A percentile compares a stretch with the other conserved stretches of the same genome.
Conservation (phyloP, 108 stramenopile species). For the Skeletonema marinoi region DNA sequence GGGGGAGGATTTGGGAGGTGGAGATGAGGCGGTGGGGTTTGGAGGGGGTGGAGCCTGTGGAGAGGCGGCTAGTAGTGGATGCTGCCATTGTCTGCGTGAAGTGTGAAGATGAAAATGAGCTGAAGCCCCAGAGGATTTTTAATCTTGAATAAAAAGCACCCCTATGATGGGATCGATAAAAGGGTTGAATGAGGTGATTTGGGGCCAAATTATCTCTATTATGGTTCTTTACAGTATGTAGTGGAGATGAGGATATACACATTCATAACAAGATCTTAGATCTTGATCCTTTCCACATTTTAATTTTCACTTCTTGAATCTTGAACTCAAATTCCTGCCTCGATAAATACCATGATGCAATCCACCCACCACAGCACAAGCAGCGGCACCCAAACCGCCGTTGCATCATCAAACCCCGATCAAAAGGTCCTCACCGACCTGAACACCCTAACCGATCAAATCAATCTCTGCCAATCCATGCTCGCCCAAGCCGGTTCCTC, state of each 20-base stretch:
- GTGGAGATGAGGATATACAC: too few relatives aligned
- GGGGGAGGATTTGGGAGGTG: conserved; percentile 49
- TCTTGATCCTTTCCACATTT: too few relatives aligned
- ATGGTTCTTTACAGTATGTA: too few relatives aligned
- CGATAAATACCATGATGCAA: conserved; percentile 22
- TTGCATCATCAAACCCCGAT: conserved; percentile 37
- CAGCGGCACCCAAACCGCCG: conserved; percentile 2
- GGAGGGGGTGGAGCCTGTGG: not conserved
- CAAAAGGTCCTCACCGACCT: conserved; percentile 73
- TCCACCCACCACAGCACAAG: conserved; percentile 2
- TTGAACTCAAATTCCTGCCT: too few relatives aligned
- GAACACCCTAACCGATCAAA: conserved; percentile 65
- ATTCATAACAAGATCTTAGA: too few relatives aligned
- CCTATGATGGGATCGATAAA: too few relatives aligned
- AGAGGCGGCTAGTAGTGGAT: not conserved
- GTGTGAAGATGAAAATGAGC: too few relatives aligned
- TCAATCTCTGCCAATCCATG: conserved; percentile 67
- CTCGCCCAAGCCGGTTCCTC: conserved; percentile 40
- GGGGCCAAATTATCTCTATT: too few relatives aligned
- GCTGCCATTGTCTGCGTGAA: not conserved
- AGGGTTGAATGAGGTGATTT: too few relatives aligned
- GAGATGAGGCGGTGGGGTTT: conserved; percentile 6
- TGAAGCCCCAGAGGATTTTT: too few relatives aligned
- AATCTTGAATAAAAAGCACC: too few relatives aligned
- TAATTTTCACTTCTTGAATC: too few relatives aligned